These are phyloP conservation scores for Suhomyces coccinellae DNA, from an alignment of 1,139 yeast genomes.

Conservation along the genomic window DNA sequence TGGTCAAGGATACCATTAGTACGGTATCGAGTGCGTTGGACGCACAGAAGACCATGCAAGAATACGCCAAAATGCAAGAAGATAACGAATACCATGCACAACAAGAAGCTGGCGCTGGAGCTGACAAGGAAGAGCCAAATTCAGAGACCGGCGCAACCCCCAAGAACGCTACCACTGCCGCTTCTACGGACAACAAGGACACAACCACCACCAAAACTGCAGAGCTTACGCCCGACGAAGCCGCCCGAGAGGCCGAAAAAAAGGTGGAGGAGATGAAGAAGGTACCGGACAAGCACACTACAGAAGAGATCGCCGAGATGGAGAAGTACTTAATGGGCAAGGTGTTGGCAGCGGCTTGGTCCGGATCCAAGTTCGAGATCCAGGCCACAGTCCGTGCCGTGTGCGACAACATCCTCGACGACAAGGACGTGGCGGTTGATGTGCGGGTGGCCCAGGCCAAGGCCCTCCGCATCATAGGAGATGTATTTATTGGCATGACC, in stretches of 20 bases:
- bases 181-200: neutral
- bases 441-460: constrained; percentile 76
- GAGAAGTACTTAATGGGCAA: constrained; percentile 88
- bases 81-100: constrained; percentile 51
- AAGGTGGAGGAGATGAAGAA: constrained; percentile 13
- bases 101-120: constrained; percentile 42
- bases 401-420: constrained; percentile 76
- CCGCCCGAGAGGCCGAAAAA: constrained; percentile 12
- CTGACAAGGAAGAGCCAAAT: constrained; percentile 38
- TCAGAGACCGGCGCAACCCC: neutral
- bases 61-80: constrained; percentile 69
- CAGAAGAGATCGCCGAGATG: constrained; percentile 81
- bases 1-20: constrained; percentile 80
- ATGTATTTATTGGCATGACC: constrained; percentile 62
- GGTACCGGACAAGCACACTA: constrained; percentile 60
- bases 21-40: constrained; percentile 85
- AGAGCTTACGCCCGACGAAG: constrained; percentile 13
- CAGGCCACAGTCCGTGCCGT: constrained; percentile 86
- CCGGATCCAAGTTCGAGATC: constrained; percentile 86
- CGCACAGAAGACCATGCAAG: constrained; percentile 87
- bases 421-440: constrained; percentile 51
- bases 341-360: constrained; percentile 94
- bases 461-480: constrained; percentile 73
- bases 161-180: neutral
- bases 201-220: neutral